Percentiles rank a stretch among this genome's conserved stretches.
phyloP scores from a whole-genome alignment of 2,329 filamentous ascomycete species.

The Rhynchosporium graminicola region DNA sequence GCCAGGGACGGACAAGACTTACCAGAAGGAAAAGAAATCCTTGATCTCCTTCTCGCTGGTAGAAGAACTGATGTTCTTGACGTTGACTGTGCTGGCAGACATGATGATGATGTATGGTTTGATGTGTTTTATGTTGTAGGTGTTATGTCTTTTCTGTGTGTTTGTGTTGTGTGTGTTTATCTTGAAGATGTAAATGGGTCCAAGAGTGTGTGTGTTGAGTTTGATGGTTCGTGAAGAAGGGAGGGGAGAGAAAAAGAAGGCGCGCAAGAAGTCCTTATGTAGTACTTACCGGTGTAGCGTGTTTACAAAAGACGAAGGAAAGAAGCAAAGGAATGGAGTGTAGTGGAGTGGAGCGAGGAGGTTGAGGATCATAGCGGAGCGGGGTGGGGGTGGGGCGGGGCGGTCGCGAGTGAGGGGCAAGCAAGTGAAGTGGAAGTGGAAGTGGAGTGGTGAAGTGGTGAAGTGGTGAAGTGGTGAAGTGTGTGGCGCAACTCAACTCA shows the following conservation, averaged over 20 bases:
- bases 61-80: conserved; percentile 81
- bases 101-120: conserved; percentile 32
- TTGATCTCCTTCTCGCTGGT: conserved; percentile 89
- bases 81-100: conserved; percentile 66
- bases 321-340: neutral
- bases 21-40: conserved; percentile 98
- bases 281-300: conserved; percentile 9
- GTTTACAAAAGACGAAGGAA: neutral
- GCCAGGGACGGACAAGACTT: conserved; percentile 42
- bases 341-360: too few species aligned
- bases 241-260: neutral
- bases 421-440: neutral
- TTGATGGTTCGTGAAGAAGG: neutral
- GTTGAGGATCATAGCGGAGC: too few species aligned
- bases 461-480: neutral
- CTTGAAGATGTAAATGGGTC: neutral
- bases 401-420: neutral
- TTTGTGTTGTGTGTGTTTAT: neutral
- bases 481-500: neutral
- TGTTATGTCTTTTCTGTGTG: neutral
- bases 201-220: neutral
- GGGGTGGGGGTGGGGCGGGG: too few species aligned
- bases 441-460: neutral
- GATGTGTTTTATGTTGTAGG: conserved; percentile 14
- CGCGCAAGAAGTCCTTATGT: neutral